Conservation (phyloP, 306 rosid genomes). For the Dicorynia guianensis region DNA sequence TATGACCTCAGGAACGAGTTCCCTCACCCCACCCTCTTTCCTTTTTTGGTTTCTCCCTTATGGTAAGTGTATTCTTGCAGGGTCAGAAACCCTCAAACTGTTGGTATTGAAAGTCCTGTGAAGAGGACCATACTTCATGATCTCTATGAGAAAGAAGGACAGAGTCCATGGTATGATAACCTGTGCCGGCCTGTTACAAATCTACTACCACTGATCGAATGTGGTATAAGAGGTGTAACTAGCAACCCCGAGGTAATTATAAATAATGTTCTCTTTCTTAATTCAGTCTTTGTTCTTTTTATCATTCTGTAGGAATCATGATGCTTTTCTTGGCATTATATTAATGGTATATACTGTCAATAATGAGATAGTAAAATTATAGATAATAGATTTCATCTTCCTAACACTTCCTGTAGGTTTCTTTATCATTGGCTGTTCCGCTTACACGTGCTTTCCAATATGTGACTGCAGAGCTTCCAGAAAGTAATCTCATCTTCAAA, state of each 20-base stretch:
- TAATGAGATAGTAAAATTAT: no score
- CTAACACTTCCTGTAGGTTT: constrained; percentile 11
- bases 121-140: constrained; percentile 88
- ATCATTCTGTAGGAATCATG: no score
- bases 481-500: constrained; percentile 92
- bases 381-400: not conserved
- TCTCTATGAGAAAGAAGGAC: constrained; percentile 97
- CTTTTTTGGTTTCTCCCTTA: no score
- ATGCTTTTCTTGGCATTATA: no score
- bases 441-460: constrained; percentile 17
- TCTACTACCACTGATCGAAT: constrained; percentile 84
- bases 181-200: constrained; percentile 94
- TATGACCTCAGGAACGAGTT: constrained; percentile 67
- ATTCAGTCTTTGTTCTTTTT: not conserved
- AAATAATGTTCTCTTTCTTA: not conserved
- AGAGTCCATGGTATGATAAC: constrained; percentile 99
- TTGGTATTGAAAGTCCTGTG: constrained; percentile 64
- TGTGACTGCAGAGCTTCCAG: constrained; percentile 86
- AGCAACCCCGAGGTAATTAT: constrained; percentile 93
- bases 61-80: constrained; percentile 46
- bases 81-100: constrained; percentile 72
- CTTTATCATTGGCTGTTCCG: not conserved
- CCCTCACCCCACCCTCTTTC: no score
- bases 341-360: no score
- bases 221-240: constrained; percentile 94